Percentiles rank a stretch among this genome's conserved stretches.
phyloP scores from a whole-genome alignment of 2,329 filamentous ascomycete genomes.

The Arthrobotrys pseudoclavata region DNA sequence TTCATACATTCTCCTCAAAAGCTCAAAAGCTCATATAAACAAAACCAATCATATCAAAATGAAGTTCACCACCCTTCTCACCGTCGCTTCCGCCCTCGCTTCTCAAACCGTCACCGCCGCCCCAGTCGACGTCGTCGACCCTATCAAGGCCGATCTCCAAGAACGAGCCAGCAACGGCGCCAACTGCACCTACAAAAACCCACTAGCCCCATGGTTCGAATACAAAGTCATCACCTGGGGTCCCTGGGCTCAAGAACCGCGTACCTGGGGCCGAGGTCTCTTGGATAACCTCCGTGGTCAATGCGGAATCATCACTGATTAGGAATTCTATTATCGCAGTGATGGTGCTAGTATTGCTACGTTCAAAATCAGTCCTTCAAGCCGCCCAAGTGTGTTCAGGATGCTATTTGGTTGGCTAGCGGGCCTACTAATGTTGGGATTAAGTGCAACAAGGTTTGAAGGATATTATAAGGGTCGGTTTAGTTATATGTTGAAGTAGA shows the following conservation, averaged over 20 bases:
- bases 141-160: background rate
- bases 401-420: slow-evolving; percentile 30
- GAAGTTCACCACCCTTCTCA: slow-evolving; percentile 1
- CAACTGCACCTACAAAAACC: background rate
- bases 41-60: slow-evolving; percentile 8
- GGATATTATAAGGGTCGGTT: too few species aligned
- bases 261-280: background rate
- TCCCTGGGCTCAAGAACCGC: background rate
- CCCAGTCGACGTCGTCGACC: background rate
- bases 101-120: background rate
- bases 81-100: background rate
- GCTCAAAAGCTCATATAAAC: too few species aligned
- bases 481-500: too few species aligned
- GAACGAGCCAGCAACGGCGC: background rate
- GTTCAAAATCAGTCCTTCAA: background rate
- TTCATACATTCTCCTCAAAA: background rate
- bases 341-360: background rate
- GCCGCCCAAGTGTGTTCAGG: background rate
- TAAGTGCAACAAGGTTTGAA: background rate
- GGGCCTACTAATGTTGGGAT: background rate
- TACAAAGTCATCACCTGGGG: slow-evolving; percentile 7
- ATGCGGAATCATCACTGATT: slow-evolving; percentile 9
- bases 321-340: background rate
- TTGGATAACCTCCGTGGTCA: slow-evolving; percentile 18
- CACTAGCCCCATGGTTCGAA: background rate